phyloP scores from a whole-genome alignment of 768 basidiomycete species.

The Pulveroboletus frians region DNA sequence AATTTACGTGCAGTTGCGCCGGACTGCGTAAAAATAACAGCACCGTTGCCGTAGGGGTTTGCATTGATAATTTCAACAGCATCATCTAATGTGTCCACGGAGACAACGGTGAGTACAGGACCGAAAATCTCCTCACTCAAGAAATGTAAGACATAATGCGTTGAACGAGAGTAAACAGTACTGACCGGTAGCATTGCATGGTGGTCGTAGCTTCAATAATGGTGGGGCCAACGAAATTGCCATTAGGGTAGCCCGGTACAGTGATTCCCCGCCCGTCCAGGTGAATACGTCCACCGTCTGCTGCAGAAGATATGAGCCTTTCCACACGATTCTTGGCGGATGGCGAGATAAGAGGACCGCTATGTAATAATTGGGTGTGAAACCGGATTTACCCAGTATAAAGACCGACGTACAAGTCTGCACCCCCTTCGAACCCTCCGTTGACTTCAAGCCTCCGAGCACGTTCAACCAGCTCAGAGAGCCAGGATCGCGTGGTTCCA shows the following conservation, averaged over 20 bases:
- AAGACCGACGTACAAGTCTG: conserved; percentile 60
- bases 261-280: conserved; percentile 76
- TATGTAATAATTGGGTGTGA: conserved; percentile 22
- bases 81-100: conserved; percentile 81
- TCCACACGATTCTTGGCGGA: conserved; percentile 75
- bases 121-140: conserved; percentile 91
- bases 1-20: conserved; percentile 95
- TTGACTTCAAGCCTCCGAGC: conserved; percentile 75
- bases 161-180: conserved; percentile 19
- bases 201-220: conserved; percentile 75
- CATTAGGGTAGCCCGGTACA: conserved; percentile 72
- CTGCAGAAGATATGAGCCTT: conserved; percentile 65
- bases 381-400: neutral
- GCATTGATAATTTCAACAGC: conserved; percentile 85
- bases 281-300: conserved; percentile 80
- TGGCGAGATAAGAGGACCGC: conserved; percentile 79
- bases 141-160: neutral
- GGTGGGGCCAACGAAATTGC: conserved; percentile 94
- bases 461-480: conserved; percentile 80
- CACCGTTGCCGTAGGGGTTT: conserved; percentile 90
- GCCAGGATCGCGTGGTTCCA: conserved; percentile 73
- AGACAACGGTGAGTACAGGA: conserved; percentile 75
- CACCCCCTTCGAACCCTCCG: conserved; percentile 83
- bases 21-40: conserved; percentile 94
- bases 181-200: conserved; percentile 84